A percentile compares a stretch with the other conserved stretches of the same genome.
Conservation (phyloP, 176 grass and related monocot genomes). For the Oryza glumipatula region DNA sequence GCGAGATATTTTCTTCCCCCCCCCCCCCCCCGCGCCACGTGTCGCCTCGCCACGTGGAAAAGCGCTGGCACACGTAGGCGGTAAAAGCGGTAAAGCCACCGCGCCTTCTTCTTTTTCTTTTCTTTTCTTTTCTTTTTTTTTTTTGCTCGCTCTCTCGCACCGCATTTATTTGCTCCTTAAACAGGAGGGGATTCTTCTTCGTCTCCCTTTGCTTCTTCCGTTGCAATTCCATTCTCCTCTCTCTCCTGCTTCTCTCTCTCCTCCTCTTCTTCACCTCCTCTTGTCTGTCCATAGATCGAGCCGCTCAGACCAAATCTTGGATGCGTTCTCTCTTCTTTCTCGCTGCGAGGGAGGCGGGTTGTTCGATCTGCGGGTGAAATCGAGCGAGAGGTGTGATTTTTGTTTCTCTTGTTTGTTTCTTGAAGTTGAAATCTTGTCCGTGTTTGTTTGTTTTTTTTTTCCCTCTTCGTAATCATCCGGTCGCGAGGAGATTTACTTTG, state of each 20-base stretch:
- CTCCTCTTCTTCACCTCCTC: background rate
- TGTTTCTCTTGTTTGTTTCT: conserved; percentile 1
- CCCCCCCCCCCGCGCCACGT: conserved; percentile 38
- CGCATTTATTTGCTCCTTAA: background rate
- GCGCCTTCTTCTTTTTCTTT: no score
- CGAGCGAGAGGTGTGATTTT: background rate
- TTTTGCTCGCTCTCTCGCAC: no score
- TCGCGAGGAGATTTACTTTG: background rate
- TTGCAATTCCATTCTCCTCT: conserved; percentile 11
- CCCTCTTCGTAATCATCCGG: background rate
- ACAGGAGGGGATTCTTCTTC: background rate
- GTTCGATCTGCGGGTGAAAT: background rate
- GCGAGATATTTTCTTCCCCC: conserved; percentile 46
- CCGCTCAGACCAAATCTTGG: conserved; percentile 9
- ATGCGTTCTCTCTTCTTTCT: background rate
- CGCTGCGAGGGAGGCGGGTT: background rate
- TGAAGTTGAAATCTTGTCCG: conserved; percentile 22
- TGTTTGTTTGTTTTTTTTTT: background rate
- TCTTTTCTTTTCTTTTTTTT: no score
- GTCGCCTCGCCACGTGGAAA: conserved; percentile 51
- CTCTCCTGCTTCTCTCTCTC: background rate
- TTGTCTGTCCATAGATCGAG: background rate
- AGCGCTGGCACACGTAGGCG: conserved; percentile 50
- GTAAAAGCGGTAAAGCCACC: conserved; percentile 44
- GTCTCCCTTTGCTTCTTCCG: background rate